A percentile compares a stretch with the other conserved stretches of the same genome.
Evolutionary conservation across 2,329 filamentous ascomycete species (phyloP).

Genomic region (Trichocomaceae sp.): DNA sequence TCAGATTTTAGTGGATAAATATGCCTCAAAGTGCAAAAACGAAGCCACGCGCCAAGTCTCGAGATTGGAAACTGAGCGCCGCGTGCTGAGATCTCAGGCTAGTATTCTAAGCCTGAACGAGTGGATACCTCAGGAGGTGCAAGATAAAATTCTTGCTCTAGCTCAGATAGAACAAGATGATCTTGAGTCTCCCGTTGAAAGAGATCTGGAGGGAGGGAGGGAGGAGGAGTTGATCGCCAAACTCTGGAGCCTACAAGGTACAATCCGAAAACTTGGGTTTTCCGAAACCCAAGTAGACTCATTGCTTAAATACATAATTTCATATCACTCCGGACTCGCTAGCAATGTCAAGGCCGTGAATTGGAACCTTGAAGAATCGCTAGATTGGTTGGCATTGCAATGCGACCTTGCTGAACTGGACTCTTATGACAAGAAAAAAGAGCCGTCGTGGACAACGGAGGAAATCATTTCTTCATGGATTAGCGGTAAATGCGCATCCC

Average conservation of each 20-base stretch:
- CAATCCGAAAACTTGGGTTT: constrained; percentile 64
- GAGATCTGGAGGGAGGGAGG: constrained; percentile 24
- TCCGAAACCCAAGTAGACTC: constrained; percentile 55
- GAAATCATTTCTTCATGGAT: constrained; percentile 33
- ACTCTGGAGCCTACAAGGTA: constrained; percentile 77
- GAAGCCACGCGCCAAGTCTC: constrained; percentile 70
- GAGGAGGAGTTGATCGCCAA: constrained; percentile 75
- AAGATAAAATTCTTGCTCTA: constrained; percentile 70
- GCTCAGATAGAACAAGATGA: constrained; percentile 36
- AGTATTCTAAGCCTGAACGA: constrained; percentile 64
- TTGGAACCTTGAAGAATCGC: constrained; percentile 79
- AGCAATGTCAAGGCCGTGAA: constrained; percentile 56
- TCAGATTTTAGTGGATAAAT: constrained; percentile 78
- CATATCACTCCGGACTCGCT: constrained; percentile 58
- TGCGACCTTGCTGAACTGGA: constrained; percentile 63
- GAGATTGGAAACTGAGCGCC: constrained; percentile 77
- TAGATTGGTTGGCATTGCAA: constrained; percentile 86
- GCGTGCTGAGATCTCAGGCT: constrained; percentile 72
- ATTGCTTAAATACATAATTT: constrained; percentile 59
- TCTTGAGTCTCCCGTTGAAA: constrained; percentile 26
- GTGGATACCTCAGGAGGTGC: constrained; percentile 74
- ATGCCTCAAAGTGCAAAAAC: constrained; percentile 69
- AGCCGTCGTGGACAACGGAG: constrained; percentile 23
- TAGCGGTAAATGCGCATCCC: constrained; percentile 23
- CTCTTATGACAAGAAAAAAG: constrained; percentile 54